Base-by-base conservation (phyloP, 176 grass and related monocot genomes). In the Cymbopogon citratus region DNA sequence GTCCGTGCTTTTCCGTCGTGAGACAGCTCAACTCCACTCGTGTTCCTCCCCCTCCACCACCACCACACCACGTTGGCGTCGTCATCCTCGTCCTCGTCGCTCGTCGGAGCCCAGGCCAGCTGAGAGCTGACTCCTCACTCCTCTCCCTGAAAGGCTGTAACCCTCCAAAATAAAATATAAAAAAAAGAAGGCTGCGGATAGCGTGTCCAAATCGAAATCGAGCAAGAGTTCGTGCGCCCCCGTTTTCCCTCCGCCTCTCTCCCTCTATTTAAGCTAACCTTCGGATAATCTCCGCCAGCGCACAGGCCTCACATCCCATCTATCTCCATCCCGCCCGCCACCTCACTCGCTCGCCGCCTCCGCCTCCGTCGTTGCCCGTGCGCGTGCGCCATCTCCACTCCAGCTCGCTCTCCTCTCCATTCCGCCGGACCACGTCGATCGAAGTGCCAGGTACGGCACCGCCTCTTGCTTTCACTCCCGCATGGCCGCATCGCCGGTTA, bases 151-250 rank as follows among this genome's bases (percentile, higher is more conserved):
- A 7, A 28, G 25, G 25, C 36, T 25, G 6, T 18, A 78, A 46
- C 10, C 35, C 7, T 2, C 27, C 34, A 25, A 67, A 52, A 25
- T 43, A 25, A 67, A 52, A 25, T 43, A 9, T 10, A 10, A 25
- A 9, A 9, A 5, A 29, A 1, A 25, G 10, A 2, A 1, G 25
- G 25, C n/a, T 3, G 7, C 19, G 5, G 12, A 33, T 56, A 5
- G 46, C 78, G 78, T 80, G 46, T 69, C 15, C 65, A 80, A 69
- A 56, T 80, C 64, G 78, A 40, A 67, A 36, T 51, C 63, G 63
- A 52, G 21, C 64, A 38, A 1, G 52, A 57, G 27, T 27, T 48
- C 56, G 3, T 26, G 24, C 26, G 1, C 16, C 43, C 31, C 11
- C 28, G 13, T 26, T 38, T 19, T 6, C 15, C 61, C 1, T 11